Evolutionary conservation across 1,284 basidiomycete genomes (phyloP), one percentile per base, ranked within the genome.

Genomic region (Mrakiaceae sp.): DNA sequence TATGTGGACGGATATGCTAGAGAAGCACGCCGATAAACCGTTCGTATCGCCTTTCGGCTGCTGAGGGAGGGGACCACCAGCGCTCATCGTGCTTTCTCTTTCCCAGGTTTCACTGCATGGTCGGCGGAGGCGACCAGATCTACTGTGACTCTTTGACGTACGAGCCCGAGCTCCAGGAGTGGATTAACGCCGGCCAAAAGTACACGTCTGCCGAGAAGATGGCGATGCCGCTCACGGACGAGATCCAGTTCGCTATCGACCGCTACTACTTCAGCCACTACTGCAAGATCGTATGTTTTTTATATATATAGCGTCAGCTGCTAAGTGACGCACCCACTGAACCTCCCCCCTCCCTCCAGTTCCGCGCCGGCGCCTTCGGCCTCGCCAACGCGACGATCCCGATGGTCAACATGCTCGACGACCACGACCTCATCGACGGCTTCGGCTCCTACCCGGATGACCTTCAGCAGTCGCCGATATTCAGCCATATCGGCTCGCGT

Each of bases 1-100:
- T 9, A 84, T 98, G 8, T 98, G 95, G 95, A 82, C 86, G 69
- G 94, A 98, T 75, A 76, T 98, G 52, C 81, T 98, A 44, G 78
- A 81, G 53, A 85, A 88, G 70, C 95, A 98, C 71, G 80, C 82
- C 2, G 80, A 84, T 70, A 78, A 81, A 67, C 92, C 94, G 0
- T 95, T 90, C 74, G 71, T 27, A 27, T 27, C 27, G 27, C 27
- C 27, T 27, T 27, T 27, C 27, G 27, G 8, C 14, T 49, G 48
- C 48, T 9, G 55, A 44, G 14, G 55, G 55, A 39, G 55, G 55
- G 8, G 55, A 43, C 55, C 42, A 57, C 55, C 55, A 49, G 48
- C 9, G 8, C 48, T 49, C 48, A 14, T 49, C 9, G 14, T 49
- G 8, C 48, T 49, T 49, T 49, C 48, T 49, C 48, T 49, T 42